Evolutionary conservation across 305 asterid species (phyloP).

Genomic region (Petunia hybrid): DNA sequence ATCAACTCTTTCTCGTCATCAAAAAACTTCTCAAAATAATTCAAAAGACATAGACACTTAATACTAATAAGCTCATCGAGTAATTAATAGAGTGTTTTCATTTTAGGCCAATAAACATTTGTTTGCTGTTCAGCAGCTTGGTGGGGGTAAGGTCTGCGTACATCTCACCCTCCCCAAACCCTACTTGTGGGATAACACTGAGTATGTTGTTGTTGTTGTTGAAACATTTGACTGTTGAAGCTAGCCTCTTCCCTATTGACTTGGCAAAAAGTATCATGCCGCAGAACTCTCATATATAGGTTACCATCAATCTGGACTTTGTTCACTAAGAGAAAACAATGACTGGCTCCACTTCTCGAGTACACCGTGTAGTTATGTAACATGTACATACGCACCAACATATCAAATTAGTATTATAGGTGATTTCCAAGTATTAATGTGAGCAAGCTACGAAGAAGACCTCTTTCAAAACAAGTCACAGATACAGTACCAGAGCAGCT

Average conservation of each 20-base stretch:
- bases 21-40: neutral
- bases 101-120: slow-evolving; percentile 5
- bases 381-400: neutral
- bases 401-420: neutral
- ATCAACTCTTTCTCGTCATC: neutral
- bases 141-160: no score
- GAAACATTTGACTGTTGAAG: neutral
- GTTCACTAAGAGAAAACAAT: neutral
- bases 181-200: no score
- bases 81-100: neutral
- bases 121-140: neutral
- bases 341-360: neutral
- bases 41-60: neutral
- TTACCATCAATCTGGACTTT: slow-evolving; percentile 12
- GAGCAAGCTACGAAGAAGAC: slow-evolving; percentile 23
- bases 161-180: no score
- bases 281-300: neutral
- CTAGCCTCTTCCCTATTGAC: slow-evolving; percentile 18
- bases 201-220: no score
- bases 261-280: neutral
- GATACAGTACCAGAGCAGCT: slow-evolving; percentile 73
- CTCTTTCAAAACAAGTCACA: slow-evolving; percentile 27
- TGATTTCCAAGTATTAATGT: slow-evolving; percentile 23
- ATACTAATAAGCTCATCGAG: neutral
- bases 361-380: neutral